Base-by-base conservation (phyloP, 75 land plant species). In the Azolla pinnata region DNA sequence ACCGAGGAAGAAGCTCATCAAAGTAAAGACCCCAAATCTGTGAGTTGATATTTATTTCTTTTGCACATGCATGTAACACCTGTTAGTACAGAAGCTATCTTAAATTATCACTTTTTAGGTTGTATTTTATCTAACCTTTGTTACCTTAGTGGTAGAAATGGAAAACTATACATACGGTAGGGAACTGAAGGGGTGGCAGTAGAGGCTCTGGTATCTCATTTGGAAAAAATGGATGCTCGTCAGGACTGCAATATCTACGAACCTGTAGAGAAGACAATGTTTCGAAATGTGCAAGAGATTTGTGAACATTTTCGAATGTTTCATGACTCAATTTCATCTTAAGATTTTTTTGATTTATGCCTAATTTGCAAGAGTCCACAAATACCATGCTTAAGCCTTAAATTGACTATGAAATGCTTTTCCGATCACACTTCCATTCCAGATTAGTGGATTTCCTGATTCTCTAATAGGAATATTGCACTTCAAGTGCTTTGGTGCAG, bases 201-300 rank as follows among this genome's bases (percentile, higher is more conserved):
- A 79, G 24, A 29, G 92, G 67, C 23, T 55, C 47, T 17, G 84
- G 81, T 48, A 83, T 28, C 33, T 63, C 60, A 33, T 84, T 74
- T 17, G 85, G 79, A 71, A 84, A 87, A 56, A 90, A 87, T 4
- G 97, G 73, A 59, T 72, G 69, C 56, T 90, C 93, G 58, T 84
- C 97, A 29, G 83, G 88, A 24, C 79, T 80, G 42, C 65, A 65
- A 61, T 84, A 90, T 65, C 90, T 74, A 16, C 97, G 85, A 17
- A 77, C 83, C 97, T 90, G 79, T 44, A 40, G 27, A 52, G 2
- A 31, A 33, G 14, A 3, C 25, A 25, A 23, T 1, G 2, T 52
- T 29, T 52, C 54, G n/a, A n/a, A n/a, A n/a, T n/a, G n/a, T n/a
- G n/a, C n/a, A n/a, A n/a, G n/a, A n/a, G n/a, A n/a, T n/a, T n/a